Evolutionary conservation across 495 filamentous ascomycete genomes (phyloP).

Genomic region (Oleoguttula mirabilis): DNA sequence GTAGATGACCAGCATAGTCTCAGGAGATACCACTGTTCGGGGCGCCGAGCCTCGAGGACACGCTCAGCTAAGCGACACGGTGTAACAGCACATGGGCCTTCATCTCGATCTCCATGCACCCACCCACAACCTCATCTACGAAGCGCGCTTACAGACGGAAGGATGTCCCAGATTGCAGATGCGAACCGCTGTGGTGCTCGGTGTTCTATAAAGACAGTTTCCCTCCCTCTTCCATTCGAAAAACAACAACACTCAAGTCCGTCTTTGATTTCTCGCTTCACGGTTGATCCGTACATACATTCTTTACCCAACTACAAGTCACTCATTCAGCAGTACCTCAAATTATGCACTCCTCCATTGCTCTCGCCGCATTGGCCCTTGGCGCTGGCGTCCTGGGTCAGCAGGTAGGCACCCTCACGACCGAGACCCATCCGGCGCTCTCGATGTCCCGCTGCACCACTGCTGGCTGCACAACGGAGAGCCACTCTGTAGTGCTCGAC

Average conservation of each 20-base stretch:
- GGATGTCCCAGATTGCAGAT: too few species aligned
- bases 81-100: too few species aligned
- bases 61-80: too few species aligned
- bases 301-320: not conserved
- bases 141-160: too few species aligned
- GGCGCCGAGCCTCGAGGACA: too few species aligned
- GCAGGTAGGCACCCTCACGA: conserved; percentile 6
- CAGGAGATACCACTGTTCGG: too few species aligned
- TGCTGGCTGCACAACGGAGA: conserved; percentile 33
- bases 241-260: not conserved
- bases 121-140: too few species aligned
- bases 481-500: conserved; percentile 41
- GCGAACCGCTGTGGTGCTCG: too few species aligned
- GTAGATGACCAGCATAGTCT: too few species aligned
- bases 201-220: too few species aligned
- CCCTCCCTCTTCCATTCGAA: not conserved
- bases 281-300: conserved; percentile 1
- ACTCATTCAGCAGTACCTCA: not conserved
- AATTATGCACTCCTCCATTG: not conserved
- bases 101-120: too few species aligned
- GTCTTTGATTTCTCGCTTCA: not conserved
- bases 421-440: conserved; percentile 42
- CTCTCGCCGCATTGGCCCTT: not conserved
- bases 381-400: not conserved
- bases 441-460: conserved; percentile 39